These are phyloP conservation scores for Rachicladosporium sp. DNA, from an alignment of 2,329 filamentous ascomycete genomes.

Conservation along the genomic window DNA sequence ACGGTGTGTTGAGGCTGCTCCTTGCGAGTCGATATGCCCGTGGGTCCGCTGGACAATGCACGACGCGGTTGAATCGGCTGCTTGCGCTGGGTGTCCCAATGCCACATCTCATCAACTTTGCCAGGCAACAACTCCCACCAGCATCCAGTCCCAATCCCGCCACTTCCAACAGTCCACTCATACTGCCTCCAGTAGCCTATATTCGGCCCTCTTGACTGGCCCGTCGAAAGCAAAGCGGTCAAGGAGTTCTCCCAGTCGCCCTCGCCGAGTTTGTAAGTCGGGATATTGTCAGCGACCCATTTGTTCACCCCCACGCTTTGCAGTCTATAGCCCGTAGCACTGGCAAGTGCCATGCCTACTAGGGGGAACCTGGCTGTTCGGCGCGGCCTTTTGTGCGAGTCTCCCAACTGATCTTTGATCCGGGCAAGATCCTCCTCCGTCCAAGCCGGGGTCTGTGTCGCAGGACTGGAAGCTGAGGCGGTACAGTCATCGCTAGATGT, in stretches of 20 bases:
- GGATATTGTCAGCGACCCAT: conserved; percentile 21
- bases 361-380: conserved; percentile 12
- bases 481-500: background rate
- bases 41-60: background rate
- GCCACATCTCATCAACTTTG: conserved; percentile 9
- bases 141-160: background rate
- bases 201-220: conserved; percentile 2
- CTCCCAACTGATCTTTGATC: conserved; percentile 8
- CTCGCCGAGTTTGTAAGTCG: conserved; percentile 10
- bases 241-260: conserved; percentile 8
- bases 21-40: background rate
- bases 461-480: background rate
- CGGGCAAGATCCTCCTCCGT: conserved; percentile 1
- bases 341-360: conserved; percentile 20
- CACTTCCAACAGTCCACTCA: conserved; percentile 6
- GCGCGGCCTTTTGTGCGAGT: conserved; percentile 10
- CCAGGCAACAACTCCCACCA: conserved; percentile 13
- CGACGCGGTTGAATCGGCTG: conserved; percentile 7
- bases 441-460: background rate
- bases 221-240: background rate
- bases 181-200: conserved; percentile 5
- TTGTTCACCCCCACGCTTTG: conserved; percentile 9
- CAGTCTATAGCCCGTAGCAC: conserved; percentile 12
- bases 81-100: conserved; percentile 16
- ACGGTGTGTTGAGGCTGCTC: background rate